Evolutionary conservation across 2,329 filamentous ascomycete species (phyloP).

Genomic region (Thermothelomyces thermophilus): DNA sequence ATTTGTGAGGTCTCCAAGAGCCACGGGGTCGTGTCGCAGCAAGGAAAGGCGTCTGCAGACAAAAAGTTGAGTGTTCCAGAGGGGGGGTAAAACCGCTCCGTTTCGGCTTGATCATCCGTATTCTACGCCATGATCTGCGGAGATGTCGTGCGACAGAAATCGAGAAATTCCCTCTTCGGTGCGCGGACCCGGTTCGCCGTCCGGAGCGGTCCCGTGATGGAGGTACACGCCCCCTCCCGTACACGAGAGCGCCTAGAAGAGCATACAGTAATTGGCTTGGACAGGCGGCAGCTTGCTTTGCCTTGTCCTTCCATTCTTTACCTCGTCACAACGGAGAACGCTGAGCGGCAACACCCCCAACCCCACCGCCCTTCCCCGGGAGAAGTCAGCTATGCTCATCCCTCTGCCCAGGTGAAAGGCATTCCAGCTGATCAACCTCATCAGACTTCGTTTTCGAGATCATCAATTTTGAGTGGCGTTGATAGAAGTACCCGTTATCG

Average conservation of each 20-base stretch:
- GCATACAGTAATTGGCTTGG: neutral
- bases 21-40: too few species aligned
- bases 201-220: neutral
- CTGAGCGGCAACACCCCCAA: neutral
- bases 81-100: constrained; percentile 8
- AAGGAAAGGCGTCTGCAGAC: too few species aligned
- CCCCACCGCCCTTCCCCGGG: neutral
- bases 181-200: constrained; percentile 2
- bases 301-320: neutral
- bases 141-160: neutral
- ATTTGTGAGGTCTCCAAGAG: too few species aligned
- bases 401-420: too few species aligned
- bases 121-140: neutral
- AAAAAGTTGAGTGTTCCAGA: too few species aligned
- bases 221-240: neutral
- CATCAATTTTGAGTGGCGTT: neutral
- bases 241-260: neutral
- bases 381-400: neutral
- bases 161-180: neutral
- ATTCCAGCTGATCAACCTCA: neutral
- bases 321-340: neutral
- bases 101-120: neutral
- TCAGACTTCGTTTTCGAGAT: neutral
- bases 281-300: neutral
- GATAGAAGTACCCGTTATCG: neutral